phyloP scores from a whole-genome alignment of 495 filamentous ascomycete genomes.

The Tetracladium setigerum region DNA sequence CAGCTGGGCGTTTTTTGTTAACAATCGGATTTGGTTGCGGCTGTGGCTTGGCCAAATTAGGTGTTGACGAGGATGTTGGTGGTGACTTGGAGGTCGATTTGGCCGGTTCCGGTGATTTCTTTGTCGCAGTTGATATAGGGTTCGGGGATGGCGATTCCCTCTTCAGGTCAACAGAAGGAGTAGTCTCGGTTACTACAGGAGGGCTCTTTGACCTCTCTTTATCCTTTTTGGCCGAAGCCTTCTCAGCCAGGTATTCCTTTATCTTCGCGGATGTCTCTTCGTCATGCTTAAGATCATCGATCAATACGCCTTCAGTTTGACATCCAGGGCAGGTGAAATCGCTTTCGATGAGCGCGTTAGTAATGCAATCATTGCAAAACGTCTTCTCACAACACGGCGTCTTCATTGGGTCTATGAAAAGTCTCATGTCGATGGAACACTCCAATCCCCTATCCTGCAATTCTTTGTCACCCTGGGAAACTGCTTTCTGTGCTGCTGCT shows the following conservation, averaged over 20 bases:
- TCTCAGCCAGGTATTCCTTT: slow-evolving; percentile 68
- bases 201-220: slow-evolving; percentile 57
- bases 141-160: slow-evolving; percentile 17
- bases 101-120: slow-evolving; percentile 28
- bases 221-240: slow-evolving; percentile 45
- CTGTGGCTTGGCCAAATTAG: slow-evolving; percentile 3
- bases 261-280: slow-evolving; percentile 70
- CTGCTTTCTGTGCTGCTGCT: slow-evolving; percentile 66
- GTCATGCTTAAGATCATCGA: slow-evolving; percentile 83
- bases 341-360: slow-evolving; percentile 92
- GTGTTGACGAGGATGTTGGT: slow-evolving; percentile 17
- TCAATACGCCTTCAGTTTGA: slow-evolving; percentile 78
- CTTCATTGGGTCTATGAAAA: slow-evolving; percentile 96
- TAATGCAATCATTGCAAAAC: slow-evolving; percentile 98
- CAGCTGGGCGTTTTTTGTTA: slow-evolving; percentile 74
- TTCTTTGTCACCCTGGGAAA: slow-evolving; percentile 66
- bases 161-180: slow-evolving; percentile 2
- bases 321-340: slow-evolving; percentile 94
- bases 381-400: slow-evolving; percentile 96
- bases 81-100: slow-evolving; percentile 34
- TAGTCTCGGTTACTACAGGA: slow-evolving; percentile 21
- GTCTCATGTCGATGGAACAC: slow-evolving; percentile 90
- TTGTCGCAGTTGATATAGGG: slow-evolving; percentile 22
- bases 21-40: slow-evolving; percentile 13
- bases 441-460: slow-evolving; percentile 80